phyloP scores from a whole-genome alignment of 2,329 filamentous ascomycete genomes.

The Ampelomyces quisqualis region DNA sequence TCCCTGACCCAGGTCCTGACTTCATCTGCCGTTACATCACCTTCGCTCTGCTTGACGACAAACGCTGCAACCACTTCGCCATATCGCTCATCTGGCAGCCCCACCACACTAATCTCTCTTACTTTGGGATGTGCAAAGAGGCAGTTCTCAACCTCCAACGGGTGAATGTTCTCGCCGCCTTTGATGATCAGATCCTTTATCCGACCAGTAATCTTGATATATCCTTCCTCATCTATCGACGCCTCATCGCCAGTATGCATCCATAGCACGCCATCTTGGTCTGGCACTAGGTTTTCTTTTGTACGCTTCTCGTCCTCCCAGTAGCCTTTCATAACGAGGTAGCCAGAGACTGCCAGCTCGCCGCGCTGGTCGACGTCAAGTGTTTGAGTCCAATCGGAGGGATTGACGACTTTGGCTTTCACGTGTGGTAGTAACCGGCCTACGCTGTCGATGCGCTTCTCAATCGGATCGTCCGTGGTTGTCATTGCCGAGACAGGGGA shows the following conservation, averaged over 20 bases:
- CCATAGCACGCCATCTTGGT: slow-evolving; percentile 66
- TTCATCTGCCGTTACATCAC: slow-evolving; percentile 56
- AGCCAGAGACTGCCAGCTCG: slow-evolving; percentile 81
- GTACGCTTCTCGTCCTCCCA: slow-evolving; percentile 74
- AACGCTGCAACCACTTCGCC: slow-evolving; percentile 89
- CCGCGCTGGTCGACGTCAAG: slow-evolving; percentile 68
- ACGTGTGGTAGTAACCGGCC: slow-evolving; percentile 86
- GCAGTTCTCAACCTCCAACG: slow-evolving; percentile 87
- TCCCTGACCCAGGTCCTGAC: slow-evolving; percentile 71
- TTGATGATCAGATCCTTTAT: slow-evolving; percentile 96
- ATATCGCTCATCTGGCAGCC: slow-evolving; percentile 76
- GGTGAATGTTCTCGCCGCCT: slow-evolving; percentile 94
- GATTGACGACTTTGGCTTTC: slow-evolving; percentile 71
- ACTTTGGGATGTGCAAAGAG: slow-evolving; percentile 72
- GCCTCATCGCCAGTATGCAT: slow-evolving; percentile 94
- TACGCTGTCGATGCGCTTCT: slow-evolving; percentile 72
- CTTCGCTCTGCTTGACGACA: slow-evolving; percentile 56
- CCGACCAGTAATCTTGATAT: slow-evolving; percentile 82
- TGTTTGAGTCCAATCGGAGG: slow-evolving; percentile 58
- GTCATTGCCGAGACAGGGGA: slow-evolving; percentile 77
- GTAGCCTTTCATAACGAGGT: slow-evolving; percentile 89
- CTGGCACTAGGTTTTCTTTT: slow-evolving; percentile 63
- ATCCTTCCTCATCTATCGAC: slow-evolving; percentile 77
- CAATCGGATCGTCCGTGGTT: slow-evolving; percentile 69
- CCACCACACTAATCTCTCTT: slow-evolving; percentile 77